Base-by-base conservation (phyloP, 2,329 filamentous ascomycete genomes). In the Cadophora sp. region DNA sequence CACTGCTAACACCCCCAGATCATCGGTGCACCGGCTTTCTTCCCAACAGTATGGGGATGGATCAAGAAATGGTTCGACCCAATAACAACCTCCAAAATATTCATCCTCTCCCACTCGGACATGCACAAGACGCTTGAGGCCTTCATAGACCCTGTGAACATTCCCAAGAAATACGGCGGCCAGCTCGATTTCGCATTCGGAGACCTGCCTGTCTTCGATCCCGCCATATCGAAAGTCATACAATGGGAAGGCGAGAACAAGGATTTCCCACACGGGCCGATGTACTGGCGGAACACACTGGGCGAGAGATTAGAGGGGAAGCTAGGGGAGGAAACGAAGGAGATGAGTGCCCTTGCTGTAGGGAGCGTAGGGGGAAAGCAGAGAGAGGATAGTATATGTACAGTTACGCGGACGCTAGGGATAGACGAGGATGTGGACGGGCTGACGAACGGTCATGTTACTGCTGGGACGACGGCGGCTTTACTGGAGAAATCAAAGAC, bases 41-140 rank as follows among this genome's bases (percentile, higher is more conserved):
- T 97, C 83, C 91, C 91, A 59, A 97, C 93, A 2, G 92, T 97
- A 68, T 95, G 94, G 94, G 89, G 92, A 72, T 97, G 94, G 93
- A 87, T 97, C 80, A 97, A 97, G 84, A 90, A 91, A 76, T 97
- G 94, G 94, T 97, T 97, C 76, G 91, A 94, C 81, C 94, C 94
- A 7, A 93, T 94, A 69, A 97, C 95, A 41, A 92, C 94, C 3
- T 96, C 93, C 75, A 98, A 98, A 82, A 97, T 98, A 78, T 97
- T 97, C 79, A 96, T 98, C 73, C 87, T 98, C 64, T 84, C 85
- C 58, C 83, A 87, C 9, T 77, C 86, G 64, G 93, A 97, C 79
- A 90, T 96, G 62, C 86, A 89, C 72, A 82, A 90, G 18, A 95
- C 93, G 1, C 87, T 98, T 30, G 86, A 89, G 71, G 83, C 87